These are phyloP conservation scores for Albugo laibachii DNA, from an alignment of 352 stramenopile genomes.

Conservation along the genomic window DNA sequence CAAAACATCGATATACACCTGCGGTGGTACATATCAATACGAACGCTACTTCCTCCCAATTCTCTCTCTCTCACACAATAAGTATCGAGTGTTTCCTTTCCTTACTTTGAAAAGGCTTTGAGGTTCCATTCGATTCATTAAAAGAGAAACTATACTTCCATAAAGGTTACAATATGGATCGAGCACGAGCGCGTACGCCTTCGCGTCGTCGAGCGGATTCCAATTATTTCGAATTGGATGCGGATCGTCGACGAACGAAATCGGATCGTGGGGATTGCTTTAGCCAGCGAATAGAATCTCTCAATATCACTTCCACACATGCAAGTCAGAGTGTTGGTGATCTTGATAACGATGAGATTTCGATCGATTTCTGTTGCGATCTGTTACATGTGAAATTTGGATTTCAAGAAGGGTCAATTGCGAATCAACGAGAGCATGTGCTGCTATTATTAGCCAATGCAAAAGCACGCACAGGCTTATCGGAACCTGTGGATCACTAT, in stretches of 20 bases:
- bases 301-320: not conserved
- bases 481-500: slow-evolving; percentile 23
- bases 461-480: slow-evolving; percentile 29
- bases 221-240: slow-evolving; percentile 72
- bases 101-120: too few relatives aligned
- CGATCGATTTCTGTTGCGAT: slow-evolving; percentile 52
- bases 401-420: slow-evolving; percentile 42
- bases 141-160: too few relatives aligned
- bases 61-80: too few relatives aligned
- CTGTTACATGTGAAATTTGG: slow-evolving; percentile 52
- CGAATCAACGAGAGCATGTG: slow-evolving; percentile 64
- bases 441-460: slow-evolving; percentile 44
- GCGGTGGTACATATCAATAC: too few relatives aligned
- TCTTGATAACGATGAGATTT: slow-evolving; percentile 57
- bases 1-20: too few relatives aligned
- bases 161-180: too few relatives aligned
- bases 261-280: slow-evolving; percentile 15
- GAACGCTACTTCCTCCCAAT: too few relatives aligned
- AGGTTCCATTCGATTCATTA: too few relatives aligned
- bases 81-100: too few relatives aligned
- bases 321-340: slow-evolving; percentile 14
- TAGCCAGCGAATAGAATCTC: slow-evolving; percentile 14
- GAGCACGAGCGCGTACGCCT: too few relatives aligned
- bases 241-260: slow-evolving; percentile 52
- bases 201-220: slow-evolving; percentile 35